These are phyloP conservation scores for Hawksworthiomyces lignivorus DNA, from an alignment of 2,329 filamentous ascomycete species.

Conservation along the genomic window DNA sequence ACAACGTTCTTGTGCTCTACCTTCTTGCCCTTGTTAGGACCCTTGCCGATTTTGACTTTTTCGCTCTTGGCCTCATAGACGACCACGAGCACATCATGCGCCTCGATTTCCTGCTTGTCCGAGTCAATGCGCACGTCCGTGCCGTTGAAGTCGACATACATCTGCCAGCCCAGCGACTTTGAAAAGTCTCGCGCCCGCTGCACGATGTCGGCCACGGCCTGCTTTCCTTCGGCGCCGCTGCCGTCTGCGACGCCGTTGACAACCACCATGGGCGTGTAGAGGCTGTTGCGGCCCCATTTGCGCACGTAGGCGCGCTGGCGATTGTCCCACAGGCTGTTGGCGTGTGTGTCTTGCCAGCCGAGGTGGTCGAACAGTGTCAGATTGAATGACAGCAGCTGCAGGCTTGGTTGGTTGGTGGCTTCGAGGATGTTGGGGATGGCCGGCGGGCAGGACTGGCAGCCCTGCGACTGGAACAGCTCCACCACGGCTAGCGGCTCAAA, in stretches of 20 bases:
- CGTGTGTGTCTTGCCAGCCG: conserved; percentile 27
- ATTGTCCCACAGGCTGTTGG: conserved; percentile 22
- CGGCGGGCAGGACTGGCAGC: conserved; percentile 25
- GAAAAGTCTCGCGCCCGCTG: conserved; percentile 9
- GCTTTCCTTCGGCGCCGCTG: conserved; percentile 16
- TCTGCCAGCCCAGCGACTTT: conserved; percentile 15
- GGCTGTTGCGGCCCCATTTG: conserved; percentile 22
- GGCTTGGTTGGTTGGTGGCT: conserved; percentile 20
- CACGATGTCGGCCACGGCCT: conserved; percentile 17
- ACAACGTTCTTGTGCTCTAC: conserved; percentile 26
- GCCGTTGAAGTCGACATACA: conserved; percentile 20
- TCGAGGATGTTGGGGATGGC: conserved; percentile 24
- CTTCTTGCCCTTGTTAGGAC: conserved; percentile 29
- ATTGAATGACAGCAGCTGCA: conserved; percentile 26
- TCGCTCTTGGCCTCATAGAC: conserved; percentile 21
- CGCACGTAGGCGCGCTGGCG: conserved; percentile 26
- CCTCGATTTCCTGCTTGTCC: no score
- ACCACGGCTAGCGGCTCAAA: conserved; percentile 25
- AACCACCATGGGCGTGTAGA: conserved; percentile 26
- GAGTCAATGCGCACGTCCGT: conserved; percentile 19
- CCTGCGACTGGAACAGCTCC: conserved; percentile 29
- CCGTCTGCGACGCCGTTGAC: conserved; percentile 23
- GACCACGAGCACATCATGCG: conserved; percentile 9
- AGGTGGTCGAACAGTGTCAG: conserved; percentile 27
- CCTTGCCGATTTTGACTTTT: conserved; percentile 24